Evolutionary conservation across 768 basidiomycete genomes (phyloP).

Genomic region (Leccinum ochraceum): DNA sequence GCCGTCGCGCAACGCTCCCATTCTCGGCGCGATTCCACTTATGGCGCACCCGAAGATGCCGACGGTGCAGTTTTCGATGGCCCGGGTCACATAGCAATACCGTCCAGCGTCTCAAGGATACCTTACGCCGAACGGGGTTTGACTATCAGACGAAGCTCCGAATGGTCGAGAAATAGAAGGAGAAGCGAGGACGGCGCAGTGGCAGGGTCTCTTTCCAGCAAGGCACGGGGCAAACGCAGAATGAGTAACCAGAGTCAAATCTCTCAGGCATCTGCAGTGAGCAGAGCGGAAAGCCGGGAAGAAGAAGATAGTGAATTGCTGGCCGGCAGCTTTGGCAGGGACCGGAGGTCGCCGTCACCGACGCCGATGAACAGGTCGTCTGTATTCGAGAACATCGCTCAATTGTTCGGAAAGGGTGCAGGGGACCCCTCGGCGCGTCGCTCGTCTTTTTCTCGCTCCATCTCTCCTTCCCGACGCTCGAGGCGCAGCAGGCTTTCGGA

Average conservation of each 20-base stretch:
- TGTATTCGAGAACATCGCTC: slow-evolving; percentile 66
- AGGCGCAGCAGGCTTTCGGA: slow-evolving; percentile 55
- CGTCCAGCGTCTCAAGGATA: slow-evolving; percentile 83
- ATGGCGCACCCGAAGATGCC: slow-evolving; percentile 50
- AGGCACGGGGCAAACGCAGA: slow-evolving; percentile 38
- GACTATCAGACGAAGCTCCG: slow-evolving; percentile 53
- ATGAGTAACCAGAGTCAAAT: slow-evolving; percentile 43
- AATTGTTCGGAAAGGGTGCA: slow-evolving; percentile 59
- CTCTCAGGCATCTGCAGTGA: slow-evolving; percentile 43
- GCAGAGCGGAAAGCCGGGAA: slow-evolving; percentile 38
- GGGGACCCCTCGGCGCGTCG: slow-evolving; percentile 47
- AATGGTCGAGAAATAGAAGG: slow-evolving; percentile 48
- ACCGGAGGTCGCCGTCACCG: slow-evolving; percentile 38
- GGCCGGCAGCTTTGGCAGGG: slow-evolving; percentile 30
- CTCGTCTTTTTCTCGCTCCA: slow-evolving; percentile 55
- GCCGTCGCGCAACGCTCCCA: slow-evolving; percentile 54
- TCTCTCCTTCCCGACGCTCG: slow-evolving; percentile 50
- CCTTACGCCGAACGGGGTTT: slow-evolving; percentile 50
- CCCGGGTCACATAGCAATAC: slow-evolving; percentile 61
- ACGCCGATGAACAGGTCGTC: slow-evolving; percentile 39
- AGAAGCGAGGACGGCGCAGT: slow-evolving; percentile 47
- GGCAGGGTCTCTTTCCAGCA: slow-evolving; percentile 31
- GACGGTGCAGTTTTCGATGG: slow-evolving; percentile 78
- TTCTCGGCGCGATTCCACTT: slow-evolving; percentile 68
- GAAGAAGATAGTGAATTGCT: slow-evolving; percentile 38